These are phyloP conservation scores for Parasitella parasitica DNA, from an alignment of 371 early-diverging fungal genomes.

Conservation along the genomic window DNA sequence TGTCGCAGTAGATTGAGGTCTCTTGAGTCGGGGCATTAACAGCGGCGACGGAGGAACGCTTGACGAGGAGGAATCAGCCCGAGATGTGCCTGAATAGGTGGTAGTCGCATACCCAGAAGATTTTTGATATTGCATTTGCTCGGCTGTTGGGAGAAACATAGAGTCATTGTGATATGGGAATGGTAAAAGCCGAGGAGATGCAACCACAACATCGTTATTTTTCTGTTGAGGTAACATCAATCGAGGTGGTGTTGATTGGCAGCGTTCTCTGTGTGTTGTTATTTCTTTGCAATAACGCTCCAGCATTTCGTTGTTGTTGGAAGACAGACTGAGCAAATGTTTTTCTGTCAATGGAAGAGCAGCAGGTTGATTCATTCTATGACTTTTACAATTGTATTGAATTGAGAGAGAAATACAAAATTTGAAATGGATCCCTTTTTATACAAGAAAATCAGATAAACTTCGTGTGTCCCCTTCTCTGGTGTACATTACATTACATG, in stretches of 20 bases:
- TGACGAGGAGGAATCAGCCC: slow-evolving; percentile 9
- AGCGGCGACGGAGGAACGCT: slow-evolving; percentile 4
- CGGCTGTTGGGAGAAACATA: slow-evolving; percentile 36
- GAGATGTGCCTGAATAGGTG: slow-evolving; percentile 1
- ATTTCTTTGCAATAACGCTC: slow-evolving; percentile 13
- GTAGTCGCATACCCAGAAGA: not conserved
- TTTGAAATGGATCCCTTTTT: not conserved
- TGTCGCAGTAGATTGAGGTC: slow-evolving; percentile 1
- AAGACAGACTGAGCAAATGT: slow-evolving; percentile 7
- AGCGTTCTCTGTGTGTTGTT: not conserved
- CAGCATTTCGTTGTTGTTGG: slow-evolving; percentile 7
- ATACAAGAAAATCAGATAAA: not conserved
- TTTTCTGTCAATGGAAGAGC: slow-evolving; percentile 18
- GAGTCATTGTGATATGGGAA: slow-evolving; percentile 51
- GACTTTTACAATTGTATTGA: not conserved
- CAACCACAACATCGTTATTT: slow-evolving; percentile 20
- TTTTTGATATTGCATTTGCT: slow-evolving; percentile 17
- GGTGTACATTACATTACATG: not conserved
- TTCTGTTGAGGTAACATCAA: not conserved
- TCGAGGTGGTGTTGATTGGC: slow-evolving; percentile 4
- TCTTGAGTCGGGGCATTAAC: slow-evolving; percentile 1
- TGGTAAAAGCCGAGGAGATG: slow-evolving; percentile 28
- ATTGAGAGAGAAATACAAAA: not conserved
- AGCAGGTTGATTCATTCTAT: not conserved
- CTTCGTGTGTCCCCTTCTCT: not conserved